Conservation (phyloP, 768 basidiomycete species). For the Pholiota molesta region DNA sequence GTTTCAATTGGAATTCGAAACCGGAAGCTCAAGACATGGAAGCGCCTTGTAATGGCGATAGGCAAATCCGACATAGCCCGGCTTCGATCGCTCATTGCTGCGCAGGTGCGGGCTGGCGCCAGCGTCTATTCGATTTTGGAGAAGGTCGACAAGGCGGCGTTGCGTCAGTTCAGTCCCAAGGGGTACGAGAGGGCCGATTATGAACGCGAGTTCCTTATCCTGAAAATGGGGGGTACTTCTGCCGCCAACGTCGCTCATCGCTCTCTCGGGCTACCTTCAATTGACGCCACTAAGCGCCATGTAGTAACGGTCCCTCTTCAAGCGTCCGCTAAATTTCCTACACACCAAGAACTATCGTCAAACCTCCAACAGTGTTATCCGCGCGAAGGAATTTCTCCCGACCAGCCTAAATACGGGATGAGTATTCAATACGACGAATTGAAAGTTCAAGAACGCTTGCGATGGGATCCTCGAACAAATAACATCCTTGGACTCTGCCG, state of each 20-base stretch:
- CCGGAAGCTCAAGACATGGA: neutral
- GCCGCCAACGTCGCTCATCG: neutral
- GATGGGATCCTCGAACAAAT: constrained; percentile 11
- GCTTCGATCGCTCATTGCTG: neutral
- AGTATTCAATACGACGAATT: constrained; percentile 10
- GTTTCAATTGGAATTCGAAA: neutral
- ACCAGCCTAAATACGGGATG: neutral
- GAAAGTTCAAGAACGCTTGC: constrained; percentile 12
- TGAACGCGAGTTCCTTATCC: neutral
- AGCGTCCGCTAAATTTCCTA: neutral
- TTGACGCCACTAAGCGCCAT: neutral
- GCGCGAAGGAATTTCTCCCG: neutral
- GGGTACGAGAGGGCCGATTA: neutral
- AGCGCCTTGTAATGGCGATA: neutral
- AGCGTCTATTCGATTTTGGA: neutral
- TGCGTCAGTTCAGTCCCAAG: neutral
- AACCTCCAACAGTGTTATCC: neutral
- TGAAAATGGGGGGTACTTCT: neutral
- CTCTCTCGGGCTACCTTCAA: neutral
- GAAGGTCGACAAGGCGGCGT: neutral
- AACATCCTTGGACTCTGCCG: constrained; percentile 11
- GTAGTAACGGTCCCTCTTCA: neutral
- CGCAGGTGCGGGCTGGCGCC: neutral
- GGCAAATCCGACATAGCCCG: neutral
- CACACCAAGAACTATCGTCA: neutral